phyloP scores from a whole-genome alignment of 2,329 filamentous ascomycete species.

The Cytospora piceae region DNA sequence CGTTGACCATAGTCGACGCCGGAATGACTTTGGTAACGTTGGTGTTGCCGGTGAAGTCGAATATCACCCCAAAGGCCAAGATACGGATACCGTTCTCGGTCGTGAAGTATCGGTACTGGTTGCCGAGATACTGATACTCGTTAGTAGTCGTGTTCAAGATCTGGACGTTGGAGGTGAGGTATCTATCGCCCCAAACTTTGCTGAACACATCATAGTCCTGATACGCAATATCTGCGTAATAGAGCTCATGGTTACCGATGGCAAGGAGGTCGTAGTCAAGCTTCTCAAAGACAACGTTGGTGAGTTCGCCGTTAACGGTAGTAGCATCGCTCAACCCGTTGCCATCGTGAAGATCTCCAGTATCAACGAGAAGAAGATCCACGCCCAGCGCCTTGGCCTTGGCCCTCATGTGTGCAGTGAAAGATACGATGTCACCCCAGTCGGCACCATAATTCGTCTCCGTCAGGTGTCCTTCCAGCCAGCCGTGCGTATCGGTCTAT shows the following conservation, averaged over 20 bases:
- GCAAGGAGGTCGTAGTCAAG: slow-evolving; percentile 48
- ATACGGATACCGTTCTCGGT: slow-evolving; percentile 47
- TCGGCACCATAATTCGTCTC: slow-evolving; percentile 67
- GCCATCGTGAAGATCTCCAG: slow-evolving; percentile 68
- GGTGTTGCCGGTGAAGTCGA: slow-evolving; percentile 59
- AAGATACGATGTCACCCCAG: slow-evolving; percentile 68
- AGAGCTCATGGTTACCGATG: slow-evolving; percentile 66
- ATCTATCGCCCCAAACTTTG: slow-evolving; percentile 54
- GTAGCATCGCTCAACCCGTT: slow-evolving; percentile 66
- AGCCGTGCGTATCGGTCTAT: slow-evolving; percentile 62
- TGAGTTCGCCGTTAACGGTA: slow-evolving; percentile 57
- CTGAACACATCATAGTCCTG: slow-evolving; percentile 64
- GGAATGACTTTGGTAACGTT: slow-evolving; percentile 65
- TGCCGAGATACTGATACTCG: slow-evolving; percentile 47
- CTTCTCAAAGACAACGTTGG: slow-evolving; percentile 50
- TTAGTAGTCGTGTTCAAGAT: slow-evolving; percentile 45
- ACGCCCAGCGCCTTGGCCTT: slow-evolving; percentile 60
- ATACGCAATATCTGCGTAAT: slow-evolving; percentile 64
- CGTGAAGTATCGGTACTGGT: slow-evolving; percentile 49
- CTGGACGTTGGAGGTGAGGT: slow-evolving; percentile 52
- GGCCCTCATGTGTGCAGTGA: slow-evolving; percentile 62
- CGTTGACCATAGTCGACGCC: slow-evolving; percentile 53
- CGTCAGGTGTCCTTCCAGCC: slow-evolving; percentile 64
- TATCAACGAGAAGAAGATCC: slow-evolving; percentile 64
- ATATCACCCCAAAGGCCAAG: slow-evolving; percentile 51